Evolutionary conservation across 805 yeast genomes (phyloP), one percentile per base, ranked within the genome.

Genomic region (Hanseniaspora jakobsenii): DNA sequence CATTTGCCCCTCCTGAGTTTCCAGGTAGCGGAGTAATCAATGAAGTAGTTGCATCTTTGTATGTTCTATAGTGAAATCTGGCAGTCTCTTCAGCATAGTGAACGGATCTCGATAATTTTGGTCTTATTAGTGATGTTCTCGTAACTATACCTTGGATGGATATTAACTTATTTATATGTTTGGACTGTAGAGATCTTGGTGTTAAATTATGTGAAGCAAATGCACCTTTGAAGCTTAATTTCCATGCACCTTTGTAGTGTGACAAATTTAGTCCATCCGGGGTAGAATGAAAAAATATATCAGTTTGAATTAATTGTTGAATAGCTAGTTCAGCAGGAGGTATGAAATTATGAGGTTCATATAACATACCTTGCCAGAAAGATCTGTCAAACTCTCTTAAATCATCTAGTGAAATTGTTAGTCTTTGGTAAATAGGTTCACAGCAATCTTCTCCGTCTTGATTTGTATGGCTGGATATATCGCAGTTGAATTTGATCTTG

Each of bases 91-190:
- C 44, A 5, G 63, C 98, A 91, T 59, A 75, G 66, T 55, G 84
- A 94, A 67, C 98, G 87, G 2, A 84, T 49, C 72, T 75, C 66
- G 71, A 84, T 49, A 91, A 70, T 61, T 91, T 98, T 27, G 98
- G 98, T 50, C 97, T 73, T 36, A 91, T 94, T 47, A 91, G 67
- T 1, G 96, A 86, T 23, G 94, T 87, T 51, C 91, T 71, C 1
- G 97, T 89, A 17, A 91, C 94, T 53, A 91, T 91, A 47, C 98
- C 98, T 63, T 91, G 97, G 18, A 91, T 69, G 2, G 94, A 78
- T 30, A 91, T 75, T 71, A 46, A 66, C 56, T 79, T 78, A 46
- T 94, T 85, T 41, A 91, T 66, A 51, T 75, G 79, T 12, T 71
- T 63, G 2, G 97, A 79, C 48, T 78, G 74, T 47, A 91, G 76